Evolutionary conservation across 257 asterid genomes (phyloP), one percentile per base, ranked within the genome.

Genomic region (Nicotiana tabacum): DNA sequence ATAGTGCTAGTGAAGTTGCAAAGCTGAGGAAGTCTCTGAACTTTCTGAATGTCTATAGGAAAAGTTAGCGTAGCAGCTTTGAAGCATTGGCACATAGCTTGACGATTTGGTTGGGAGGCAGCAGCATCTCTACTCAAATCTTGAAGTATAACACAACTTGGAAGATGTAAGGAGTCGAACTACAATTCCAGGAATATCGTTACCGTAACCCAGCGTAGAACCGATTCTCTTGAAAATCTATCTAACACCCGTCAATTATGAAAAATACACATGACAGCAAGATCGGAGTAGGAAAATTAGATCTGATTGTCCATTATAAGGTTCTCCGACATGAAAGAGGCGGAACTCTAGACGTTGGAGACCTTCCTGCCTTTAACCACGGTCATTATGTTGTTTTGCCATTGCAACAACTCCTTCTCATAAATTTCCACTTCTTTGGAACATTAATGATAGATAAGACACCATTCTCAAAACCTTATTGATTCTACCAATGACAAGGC

Each of bases 11-110:
- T 56, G 51, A 87, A 82, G 16, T 87, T 86, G 79, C 89, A 87
- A 15, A 84, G 84, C 1, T 30, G 29, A 8, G 86, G 89, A 48
- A 87, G 85, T 4, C 21, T 32, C 77, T 70, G 80, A 37, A 83
- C 86, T 53, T 84, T 87, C n/a, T 53, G 83, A 35, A 84, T 0
- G 76, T 87, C 78, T 9, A 87, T 7, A 4, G 89, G 87, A 77
- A 84, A 51, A 55, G 87, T 82, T 56, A n/a, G 70, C 3, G 84
- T 83, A 5, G 84, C 66, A 1, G 79, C 83, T 78, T 87, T 87
- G 67, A 84, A 87, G 39, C 89, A 87, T 84, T 78, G n/a, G 81
- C 89, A 87, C 18, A 87, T 72, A 15, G 87, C 84, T 81, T 43
- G 69, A 2, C 86, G 83, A 67, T 87, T 85, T 3, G 24, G 81